Evolutionary conservation across 176 grass and related monocot genomes (phyloP).

Genomic region (Carex myosuroides): DNA sequence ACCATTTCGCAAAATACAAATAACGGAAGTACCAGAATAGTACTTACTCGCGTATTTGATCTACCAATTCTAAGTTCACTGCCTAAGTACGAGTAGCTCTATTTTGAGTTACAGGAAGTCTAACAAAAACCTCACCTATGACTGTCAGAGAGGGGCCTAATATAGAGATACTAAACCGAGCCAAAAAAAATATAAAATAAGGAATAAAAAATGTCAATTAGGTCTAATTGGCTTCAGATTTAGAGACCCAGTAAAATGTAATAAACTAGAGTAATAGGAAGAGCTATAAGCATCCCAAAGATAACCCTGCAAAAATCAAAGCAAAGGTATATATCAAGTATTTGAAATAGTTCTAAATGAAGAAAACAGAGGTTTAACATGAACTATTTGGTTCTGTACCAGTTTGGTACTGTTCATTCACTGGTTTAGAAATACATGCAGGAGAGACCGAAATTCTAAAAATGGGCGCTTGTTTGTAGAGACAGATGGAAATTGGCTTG

Average conservation of each 20-base stretch:
- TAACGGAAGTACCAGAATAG: neutral
- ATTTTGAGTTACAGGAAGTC: conserved; percentile 6
- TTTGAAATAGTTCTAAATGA: neutral
- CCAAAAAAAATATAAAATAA: neutral
- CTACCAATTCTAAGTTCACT: conserved; percentile 17
- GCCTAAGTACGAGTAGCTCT: neutral
- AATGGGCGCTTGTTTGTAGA: neutral
- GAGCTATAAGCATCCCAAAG: conserved; percentile 48
- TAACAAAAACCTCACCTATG: conserved; percentile 14
- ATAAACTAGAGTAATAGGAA: conserved; percentile 46
- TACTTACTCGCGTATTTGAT: neutral
- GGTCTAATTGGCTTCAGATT: conserved; percentile 10
- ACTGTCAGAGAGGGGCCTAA: conserved; percentile 8
- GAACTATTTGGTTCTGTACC: neutral
- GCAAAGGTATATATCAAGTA: neutral
- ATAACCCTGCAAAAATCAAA: conserved; percentile 35
- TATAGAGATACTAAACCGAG: neutral
- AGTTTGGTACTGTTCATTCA: neutral
- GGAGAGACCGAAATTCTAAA: neutral
- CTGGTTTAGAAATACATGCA: neutral
- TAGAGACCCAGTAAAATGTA: conserved; percentile 49
- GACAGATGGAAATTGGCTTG: neutral
- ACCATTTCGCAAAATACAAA: neutral
- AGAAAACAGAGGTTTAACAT: neutral
- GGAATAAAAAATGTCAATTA: conserved; percentile 13